Evolutionary conservation across 176 grass and related monocot species (phyloP), one percentile per base, ranked within the genome.

Genomic region (Panicum miliaceum): DNA sequence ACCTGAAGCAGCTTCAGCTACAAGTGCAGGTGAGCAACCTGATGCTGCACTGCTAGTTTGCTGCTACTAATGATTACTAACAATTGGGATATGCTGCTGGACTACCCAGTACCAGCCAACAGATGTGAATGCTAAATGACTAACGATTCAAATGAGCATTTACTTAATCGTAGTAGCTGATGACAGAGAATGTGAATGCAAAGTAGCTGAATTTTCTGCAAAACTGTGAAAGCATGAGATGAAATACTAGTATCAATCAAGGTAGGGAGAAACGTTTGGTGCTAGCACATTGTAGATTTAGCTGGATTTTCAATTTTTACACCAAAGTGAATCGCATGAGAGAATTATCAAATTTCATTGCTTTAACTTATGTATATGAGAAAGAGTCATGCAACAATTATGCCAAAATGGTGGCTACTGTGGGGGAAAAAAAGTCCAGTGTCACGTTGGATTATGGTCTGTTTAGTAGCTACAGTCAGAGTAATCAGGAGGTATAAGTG

Each of bases 1-100:
- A 97, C 77, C 92, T 97, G 71, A 97, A 97, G 81, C 95, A 97
- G 56, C 93, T 97, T 63, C 95, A 97, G 91, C 82, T 97, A 54
- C 95, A 97, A 81, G 95, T 97, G 2, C 95, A 94, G 95, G 95
- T 88, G 20, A 60, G 75, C 59, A 68, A 9, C 35, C n/a, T 64
- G 19, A 3, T 64, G 34, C 42, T 38, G 27, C 23, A 1, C 60
- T 57, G 12, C 18, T 37, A 8, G 25, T 82, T 52, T 25, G 23
- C 8, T 69, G 26, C 1, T 63, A 1, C 41, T 26, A 14, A 2
- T 58, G 23, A 63, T 64, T 35, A 15, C 77, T 43, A 3, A 36
- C 3, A 65, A 5, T 22, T 60, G 12, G 22, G 22, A 87, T 76
- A 16, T 65, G 78, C 15, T 47, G 63, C 20, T 46, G 37, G 14